Conservation (phyloP, 495 filamentous ascomycete species). For the Penicillium soppii region DNA sequence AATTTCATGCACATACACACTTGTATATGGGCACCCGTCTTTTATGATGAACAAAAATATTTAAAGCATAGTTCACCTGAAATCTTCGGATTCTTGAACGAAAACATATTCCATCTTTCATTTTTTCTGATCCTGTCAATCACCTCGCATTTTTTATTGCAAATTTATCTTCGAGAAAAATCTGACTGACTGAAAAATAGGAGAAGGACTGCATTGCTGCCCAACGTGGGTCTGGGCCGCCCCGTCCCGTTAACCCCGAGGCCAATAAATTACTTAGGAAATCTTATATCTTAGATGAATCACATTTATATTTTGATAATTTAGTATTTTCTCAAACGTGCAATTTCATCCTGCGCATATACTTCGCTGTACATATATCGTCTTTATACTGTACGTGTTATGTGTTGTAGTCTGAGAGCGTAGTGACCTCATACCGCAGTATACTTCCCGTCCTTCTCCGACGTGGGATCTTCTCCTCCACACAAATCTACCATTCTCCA, state of each 20-base stretch:
- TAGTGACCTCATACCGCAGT: slow-evolving; percentile 1
- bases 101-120: slow-evolving; percentile 51
- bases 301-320: slow-evolving; percentile 1
- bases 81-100: slow-evolving; percentile 49
- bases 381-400: background rate
- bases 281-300: background rate
- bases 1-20: no score
- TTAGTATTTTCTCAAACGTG: no score
- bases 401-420: background rate
- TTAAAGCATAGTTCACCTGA: slow-evolving; percentile 55
- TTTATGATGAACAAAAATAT: slow-evolving; percentile 47
- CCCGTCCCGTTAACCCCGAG: slow-evolving; percentile 23
- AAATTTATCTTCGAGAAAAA: slow-evolving; percentile 6
- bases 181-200: slow-evolving; percentile 12
- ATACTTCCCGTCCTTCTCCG: slow-evolving; percentile 10
- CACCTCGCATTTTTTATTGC: background rate
- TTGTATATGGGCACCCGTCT: background rate
- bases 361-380: no score
- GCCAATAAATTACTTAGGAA: slow-evolving; percentile 2
- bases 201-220: slow-evolving; percentile 40
- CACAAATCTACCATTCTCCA: background rate
- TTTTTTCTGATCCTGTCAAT: slow-evolving; percentile 35
- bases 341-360: background rate
- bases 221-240: slow-evolving; percentile 39
- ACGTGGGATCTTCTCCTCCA: slow-evolving; percentile 26